These are phyloP conservation scores for Fomitopsis serialis DNA, from an alignment of 768 basidiomycete genomes.

Conservation along the genomic window DNA sequence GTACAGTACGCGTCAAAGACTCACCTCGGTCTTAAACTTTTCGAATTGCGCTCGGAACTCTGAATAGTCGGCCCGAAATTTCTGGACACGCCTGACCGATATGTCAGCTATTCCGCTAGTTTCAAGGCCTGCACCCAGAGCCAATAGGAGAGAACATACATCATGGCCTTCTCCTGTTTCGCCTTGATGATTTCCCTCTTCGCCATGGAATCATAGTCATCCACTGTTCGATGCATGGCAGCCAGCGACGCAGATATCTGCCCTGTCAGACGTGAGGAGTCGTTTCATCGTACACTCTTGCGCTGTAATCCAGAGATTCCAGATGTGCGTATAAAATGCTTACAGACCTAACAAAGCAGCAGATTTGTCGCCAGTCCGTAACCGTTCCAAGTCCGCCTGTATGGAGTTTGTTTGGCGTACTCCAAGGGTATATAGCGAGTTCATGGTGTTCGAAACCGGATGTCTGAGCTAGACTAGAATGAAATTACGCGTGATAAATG, in stretches of 20 bases:
- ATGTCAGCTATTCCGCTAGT: neutral
- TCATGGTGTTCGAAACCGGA: slow-evolving; percentile 49
- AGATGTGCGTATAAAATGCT: slow-evolving; percentile 1
- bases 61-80: slow-evolving; percentile 82
- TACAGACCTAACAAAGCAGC: slow-evolving; percentile 77
- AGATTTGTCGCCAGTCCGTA: slow-evolving; percentile 77
- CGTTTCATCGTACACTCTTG: neutral
- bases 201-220: slow-evolving; percentile 96
- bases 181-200: slow-evolving; percentile 93
- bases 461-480: too few relatives aligned
- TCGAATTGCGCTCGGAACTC: slow-evolving; percentile 86
- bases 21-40: slow-evolving; percentile 56
- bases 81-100: slow-evolving; percentile 74
- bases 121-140: neutral
- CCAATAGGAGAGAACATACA: slow-evolving; percentile 40
- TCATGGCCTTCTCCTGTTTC: slow-evolving; percentile 94
- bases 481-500: too few relatives aligned
- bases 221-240: slow-evolving; percentile 89
- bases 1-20: slow-evolving; percentile 17
- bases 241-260: slow-evolving; percentile 98
- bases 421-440: slow-evolving; percentile 91
- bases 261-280: slow-evolving; percentile 45
- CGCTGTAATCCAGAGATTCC: neutral
- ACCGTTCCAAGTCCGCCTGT: slow-evolving; percentile 78
- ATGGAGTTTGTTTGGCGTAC: slow-evolving; percentile 89